Base-by-base conservation (phyloP, 352 stramenopile genomes). In the Globisporangium splendens region DNA sequence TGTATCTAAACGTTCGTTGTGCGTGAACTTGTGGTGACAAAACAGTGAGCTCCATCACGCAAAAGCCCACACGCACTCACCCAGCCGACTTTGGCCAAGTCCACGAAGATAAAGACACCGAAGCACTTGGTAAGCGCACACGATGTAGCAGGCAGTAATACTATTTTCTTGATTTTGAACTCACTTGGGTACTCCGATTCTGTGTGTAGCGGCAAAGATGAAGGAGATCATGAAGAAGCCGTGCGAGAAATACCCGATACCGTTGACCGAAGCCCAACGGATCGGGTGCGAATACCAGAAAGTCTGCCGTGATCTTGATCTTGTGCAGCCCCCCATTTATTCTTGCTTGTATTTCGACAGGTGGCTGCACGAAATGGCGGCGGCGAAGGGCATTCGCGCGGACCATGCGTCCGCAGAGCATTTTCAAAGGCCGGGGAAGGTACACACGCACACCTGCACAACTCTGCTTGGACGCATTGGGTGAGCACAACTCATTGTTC, bases 401-500 rank as follows among this genome's bases (percentile, higher is more conserved):
- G 80, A 91, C 35, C n/a, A 89, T 91, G 75, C 78, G 89, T 47
- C 68, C n/a, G n/a, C n/a, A 89, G 41, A 75, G 82, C 58, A 91
- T 91, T 82, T 90, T 86, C 63, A 91, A 91, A 53, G 85, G 85
- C 31, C 73, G 85, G 48, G 83, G 81, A 33, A 93, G 81, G 81
- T 91, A 35, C 28, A 35, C 28, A 61, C 21, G 62, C 50, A 15
- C 7, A 49, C 13, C 24, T 33, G 10, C 18, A 24, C 11, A 46
- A 35, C 28, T 35, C 28, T 35, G 28, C 28, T 10, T 4, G 28
- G 28, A 10, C 28, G 28, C 28, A 35, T 35, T 35, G 28, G 28
- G 12, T 56, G 24, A 17, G 47, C 47, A 33, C 33, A 56, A 56
- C 28, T 35, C 33, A 11, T 24, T 12, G 28, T 11, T 56, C 20